Percentiles rank a stretch among this genome's conserved stretches.
phyloP scores from a whole-genome alignment of 192 early-diverging fungal genomes.

The Podila horticola region DNA sequence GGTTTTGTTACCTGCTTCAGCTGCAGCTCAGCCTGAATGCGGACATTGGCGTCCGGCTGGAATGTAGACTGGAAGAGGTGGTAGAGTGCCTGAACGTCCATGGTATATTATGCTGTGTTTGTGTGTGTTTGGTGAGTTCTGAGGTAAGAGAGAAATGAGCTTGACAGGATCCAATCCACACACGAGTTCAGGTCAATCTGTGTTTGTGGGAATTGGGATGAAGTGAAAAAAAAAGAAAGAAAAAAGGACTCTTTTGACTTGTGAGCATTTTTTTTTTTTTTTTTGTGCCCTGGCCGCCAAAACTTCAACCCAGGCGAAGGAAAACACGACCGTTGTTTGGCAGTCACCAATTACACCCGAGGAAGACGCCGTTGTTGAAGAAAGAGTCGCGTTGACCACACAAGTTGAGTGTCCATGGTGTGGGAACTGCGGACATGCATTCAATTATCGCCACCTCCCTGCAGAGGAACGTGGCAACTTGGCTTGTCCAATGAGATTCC shows the following conservation, averaged over 20 bases:
- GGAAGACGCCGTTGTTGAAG: too few species aligned
- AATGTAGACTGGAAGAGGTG: constrained; percentile 82
- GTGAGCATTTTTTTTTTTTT: constrained; percentile 6
- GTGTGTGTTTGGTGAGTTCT: not conserved
- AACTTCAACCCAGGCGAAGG: constrained; percentile 4
- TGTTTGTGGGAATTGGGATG: constrained; percentile 6
- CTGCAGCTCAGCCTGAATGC: constrained; percentile 84
- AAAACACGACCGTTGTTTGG: constrained; percentile 3
- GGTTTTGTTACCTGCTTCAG: constrained; percentile 69
- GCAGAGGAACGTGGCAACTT: too few species aligned
- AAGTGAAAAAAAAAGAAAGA: not conserved
- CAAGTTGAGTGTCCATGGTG: not conserved
- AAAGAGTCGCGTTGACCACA: not conserved
- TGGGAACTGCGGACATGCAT: too few species aligned
- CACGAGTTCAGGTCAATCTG: not conserved
- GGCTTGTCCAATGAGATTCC: too few species aligned
- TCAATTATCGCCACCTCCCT: too few species aligned
- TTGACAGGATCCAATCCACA: constrained; percentile 2
- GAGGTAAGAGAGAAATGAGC: not conserved
- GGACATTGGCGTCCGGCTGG: constrained; percentile 80
- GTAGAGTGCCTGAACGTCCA: constrained; percentile 71
- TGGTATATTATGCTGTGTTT: constrained; percentile 14
- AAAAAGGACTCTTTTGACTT: not conserved
- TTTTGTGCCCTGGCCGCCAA: constrained; percentile 2
- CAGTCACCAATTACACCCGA: not conserved